phyloP scores from a whole-genome alignment of 2,329 filamentous ascomycete genomes.

The Trichoderma pleuroti region DNA sequence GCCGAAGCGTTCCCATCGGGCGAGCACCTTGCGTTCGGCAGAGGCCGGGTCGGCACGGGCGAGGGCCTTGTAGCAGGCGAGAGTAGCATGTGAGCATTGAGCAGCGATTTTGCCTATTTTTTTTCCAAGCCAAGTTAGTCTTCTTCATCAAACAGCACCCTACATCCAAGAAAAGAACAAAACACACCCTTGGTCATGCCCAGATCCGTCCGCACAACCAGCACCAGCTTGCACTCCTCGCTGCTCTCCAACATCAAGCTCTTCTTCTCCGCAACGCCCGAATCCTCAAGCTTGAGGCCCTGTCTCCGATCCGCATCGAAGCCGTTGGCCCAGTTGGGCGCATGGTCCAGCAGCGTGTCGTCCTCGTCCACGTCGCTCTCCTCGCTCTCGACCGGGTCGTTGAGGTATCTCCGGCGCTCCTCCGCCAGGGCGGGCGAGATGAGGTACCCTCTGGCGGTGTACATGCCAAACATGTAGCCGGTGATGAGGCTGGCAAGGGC shows the following conservation, averaged over 20 bases:
- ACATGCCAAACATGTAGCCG: conserved; percentile 80
- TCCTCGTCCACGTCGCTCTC: conserved; percentile 65
- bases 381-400: conserved; percentile 64
- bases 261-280: conserved; percentile 36
- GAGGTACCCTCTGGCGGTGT: conserved; percentile 60
- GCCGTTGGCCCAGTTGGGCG: conserved; percentile 64
- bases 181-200: conserved; percentile 91
- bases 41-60: conserved; percentile 52
- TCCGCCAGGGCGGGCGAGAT: conserved; percentile 54
- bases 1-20: conserved; percentile 79
- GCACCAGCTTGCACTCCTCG: conserved; percentile 91
- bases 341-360: conserved; percentile 59
- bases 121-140: neutral
- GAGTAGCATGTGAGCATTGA: conserved; percentile 91
- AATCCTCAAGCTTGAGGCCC: conserved; percentile 44
- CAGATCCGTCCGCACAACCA: conserved; percentile 89
- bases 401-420: conserved; percentile 53
- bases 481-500: conserved; percentile 69
- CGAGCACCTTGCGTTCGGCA: conserved; percentile 61
- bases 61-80: conserved; percentile 92
- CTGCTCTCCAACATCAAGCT: conserved; percentile 37
- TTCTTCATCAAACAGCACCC: neutral
- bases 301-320: conserved; percentile 57
- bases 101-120: conserved; percentile 84
- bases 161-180: neutral